Evolutionary conservation across 2,329 filamentous ascomycete species (phyloP), one percentile per base, ranked within the genome.

Genomic region (Colletotrichum magnum): DNA sequence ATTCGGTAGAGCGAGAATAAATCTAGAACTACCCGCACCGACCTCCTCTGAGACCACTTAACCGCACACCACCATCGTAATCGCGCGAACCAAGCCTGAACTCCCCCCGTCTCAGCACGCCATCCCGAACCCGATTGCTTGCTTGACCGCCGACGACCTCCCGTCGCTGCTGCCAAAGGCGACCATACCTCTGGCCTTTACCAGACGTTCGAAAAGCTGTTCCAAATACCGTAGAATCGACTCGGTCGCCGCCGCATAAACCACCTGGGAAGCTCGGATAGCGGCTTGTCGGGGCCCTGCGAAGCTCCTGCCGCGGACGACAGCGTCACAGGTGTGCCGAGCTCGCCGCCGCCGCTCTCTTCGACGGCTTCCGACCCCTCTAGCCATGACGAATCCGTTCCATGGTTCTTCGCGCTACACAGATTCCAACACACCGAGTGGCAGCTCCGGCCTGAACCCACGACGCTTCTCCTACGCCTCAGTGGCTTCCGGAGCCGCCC

Each of bases 321-420:
- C 50, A 45, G 60, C 62, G 60, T 59, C 45, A 62, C 56, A 48
- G 57, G 66, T 58, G 58, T 61, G 61, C 68, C 66, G 52, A 70
- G 58, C 67, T 51, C 57, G 66, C 45, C 53, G 61, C 58, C 47
- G 66, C 45, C 53, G 61, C 58, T 47, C 32, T 45, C 51, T 57
- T 57, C 36, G 18, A 64, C 71, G 41, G 53, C 69, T 16, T 56
- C 53, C 56, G 63, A 66, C 68, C 70, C 74, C 72, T 63, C 41
- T 39, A 74, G 76, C 66, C 73, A 85, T 85, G 83, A 77, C 82
- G 72, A 84, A 83, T 72, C 82, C 82, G 13, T 84, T 80, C 65
- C 78, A 79, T 72, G 75, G 73, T 72, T 74, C 77, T 9, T 72
- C 78, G 57, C 77, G 75, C 72, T 78, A 78, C 66, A 75, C 76